Base-by-base conservation (phyloP, 1,284 basidiomycete species). In the Naganishia sp. region DNA sequence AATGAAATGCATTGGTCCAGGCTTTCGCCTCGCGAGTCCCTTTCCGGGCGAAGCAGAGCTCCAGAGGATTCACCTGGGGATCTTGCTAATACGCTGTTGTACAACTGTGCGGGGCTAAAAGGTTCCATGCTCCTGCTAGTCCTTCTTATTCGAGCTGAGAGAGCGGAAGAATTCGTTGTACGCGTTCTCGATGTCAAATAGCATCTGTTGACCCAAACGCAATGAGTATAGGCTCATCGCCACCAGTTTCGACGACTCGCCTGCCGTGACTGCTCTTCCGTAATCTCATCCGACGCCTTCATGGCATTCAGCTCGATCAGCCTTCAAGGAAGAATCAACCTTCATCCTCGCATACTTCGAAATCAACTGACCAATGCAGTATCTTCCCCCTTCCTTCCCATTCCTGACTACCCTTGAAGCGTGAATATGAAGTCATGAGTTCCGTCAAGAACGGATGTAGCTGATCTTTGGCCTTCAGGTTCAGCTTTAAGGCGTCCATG, bases 151-250 rank as follows among this genome's bases (percentile, higher is more conserved):
- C 18, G 52, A 28, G 28, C 77, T 76, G 13, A 95, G 77, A 73
- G 91, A 92, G 45, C 90, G 83, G 84, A 95, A 96, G 82, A 94
- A 99, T 79, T 96, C 94, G 17, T 90, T 89, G 76, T 99, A 99
- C 0, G 95, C 94, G 72, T 94, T 88, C 73, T 99, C 95, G 57
- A 98, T 90, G 74, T 99, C 96, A 75, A 98, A 99, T 7, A 94
- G 84, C 72, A 98, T 85, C 91, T 97, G 73, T 31, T 6, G 28
- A 39, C 35, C 5, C 10, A 39, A 13, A 39, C 2, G 35, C 13
- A 6, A 18, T 13, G 23, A 52, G 21, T 2, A 15, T 25, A 32
- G 1, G 3, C 35, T 3, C 7, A 21, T 10, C 6, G 4, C 21
- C 21, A 3, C 66, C 28, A 39, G 55, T 56, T 39, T 1, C 10